These are phyloP conservation scores for Boletus barrowsii DNA, from an alignment of 768 basidiomycete species.

Conservation along the genomic window DNA sequence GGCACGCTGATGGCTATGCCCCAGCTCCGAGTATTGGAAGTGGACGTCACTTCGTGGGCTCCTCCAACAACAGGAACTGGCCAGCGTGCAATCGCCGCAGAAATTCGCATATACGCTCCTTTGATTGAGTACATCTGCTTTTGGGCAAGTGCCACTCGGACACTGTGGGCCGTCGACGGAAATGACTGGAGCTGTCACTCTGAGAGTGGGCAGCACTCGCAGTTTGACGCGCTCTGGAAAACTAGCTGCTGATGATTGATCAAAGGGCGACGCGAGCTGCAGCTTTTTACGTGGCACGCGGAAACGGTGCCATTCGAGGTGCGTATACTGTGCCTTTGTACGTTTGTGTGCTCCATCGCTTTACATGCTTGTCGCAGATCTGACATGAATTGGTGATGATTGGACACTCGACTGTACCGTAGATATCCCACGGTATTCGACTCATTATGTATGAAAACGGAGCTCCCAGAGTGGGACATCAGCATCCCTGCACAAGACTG, in stretches of 20 bases:
- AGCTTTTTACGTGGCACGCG: constrained; percentile 26
- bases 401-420: constrained; percentile 23
- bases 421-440: constrained; percentile 23
- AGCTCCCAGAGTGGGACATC: constrained; percentile 21
- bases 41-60: constrained; percentile 36
- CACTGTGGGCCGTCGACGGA: constrained; percentile 34
- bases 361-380: constrained; percentile 21
- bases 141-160: constrained; percentile 30
- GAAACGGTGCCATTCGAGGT: constrained; percentile 20
- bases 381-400: constrained; percentile 14
- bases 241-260: constrained; percentile 12
- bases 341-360: constrained; percentile 13
- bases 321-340: constrained; percentile 22
- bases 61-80: constrained; percentile 28
- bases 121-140: constrained; percentile 34
- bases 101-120: constrained; percentile 38
- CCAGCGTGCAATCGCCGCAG: constrained; percentile 38
- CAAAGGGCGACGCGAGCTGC: constrained; percentile 15
- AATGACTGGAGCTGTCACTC: constrained; percentile 33
- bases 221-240: constrained; percentile 32
- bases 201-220: constrained; percentile 25
- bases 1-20: constrained; percentile 33
- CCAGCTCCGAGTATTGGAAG: constrained; percentile 35
- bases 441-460: constrained; percentile 31
- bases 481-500: constrained; percentile 20